These are phyloP conservation scores for Phytopythium boreale DNA, from an alignment of 352 stramenopile species.

Conservation along the genomic window DNA sequence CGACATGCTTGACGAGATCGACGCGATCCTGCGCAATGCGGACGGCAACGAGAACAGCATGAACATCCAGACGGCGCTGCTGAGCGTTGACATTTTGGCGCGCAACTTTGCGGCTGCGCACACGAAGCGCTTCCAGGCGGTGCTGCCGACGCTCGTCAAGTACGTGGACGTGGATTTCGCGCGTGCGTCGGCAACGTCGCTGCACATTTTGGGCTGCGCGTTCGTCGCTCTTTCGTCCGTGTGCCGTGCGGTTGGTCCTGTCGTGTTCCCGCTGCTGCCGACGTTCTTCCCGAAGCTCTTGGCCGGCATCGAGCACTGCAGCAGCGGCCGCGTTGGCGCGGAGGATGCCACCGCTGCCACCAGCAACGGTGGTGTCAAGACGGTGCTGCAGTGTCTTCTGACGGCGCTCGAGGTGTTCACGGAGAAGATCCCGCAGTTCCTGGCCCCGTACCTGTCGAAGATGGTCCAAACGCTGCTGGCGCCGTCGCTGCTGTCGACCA, in stretches of 20 bases:
- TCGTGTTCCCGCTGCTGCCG: conserved; percentile 78
- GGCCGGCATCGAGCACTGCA: conserved; percentile 54
- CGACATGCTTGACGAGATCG: conserved; percentile 85
- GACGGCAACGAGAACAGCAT: conserved; percentile 62
- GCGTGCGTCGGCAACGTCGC: conserved; percentile 40
- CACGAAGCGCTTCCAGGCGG: conserved; percentile 67
- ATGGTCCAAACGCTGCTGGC: conserved; percentile 62
- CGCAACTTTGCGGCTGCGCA: conserved; percentile 76
- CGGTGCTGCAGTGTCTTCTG: conserved; percentile 76
- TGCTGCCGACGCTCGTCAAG: conserved; percentile 72
- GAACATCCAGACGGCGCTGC: conserved; percentile 79
- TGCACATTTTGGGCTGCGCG: conserved; percentile 78
- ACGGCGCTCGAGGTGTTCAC: conserved; percentile 78
- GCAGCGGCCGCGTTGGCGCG: background rate
- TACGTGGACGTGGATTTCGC: conserved; percentile 59
- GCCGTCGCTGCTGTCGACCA: conserved; percentile 38
- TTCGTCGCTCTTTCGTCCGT: conserved; percentile 84
- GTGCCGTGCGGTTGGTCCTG: conserved; percentile 54
- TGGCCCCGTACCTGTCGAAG: conserved; percentile 68
- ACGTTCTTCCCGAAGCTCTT: conserved; percentile 84
- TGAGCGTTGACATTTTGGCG: conserved; percentile 82
- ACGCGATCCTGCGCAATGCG: conserved; percentile 60
- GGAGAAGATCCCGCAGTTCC: conserved; percentile 79
- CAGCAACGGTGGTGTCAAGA: conserved; percentile 13
- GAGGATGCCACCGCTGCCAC: background rate